phyloP scores from a whole-genome alignment of 2,329 filamentous ascomycete genomes.

The Diaporthe ampelina region DNA sequence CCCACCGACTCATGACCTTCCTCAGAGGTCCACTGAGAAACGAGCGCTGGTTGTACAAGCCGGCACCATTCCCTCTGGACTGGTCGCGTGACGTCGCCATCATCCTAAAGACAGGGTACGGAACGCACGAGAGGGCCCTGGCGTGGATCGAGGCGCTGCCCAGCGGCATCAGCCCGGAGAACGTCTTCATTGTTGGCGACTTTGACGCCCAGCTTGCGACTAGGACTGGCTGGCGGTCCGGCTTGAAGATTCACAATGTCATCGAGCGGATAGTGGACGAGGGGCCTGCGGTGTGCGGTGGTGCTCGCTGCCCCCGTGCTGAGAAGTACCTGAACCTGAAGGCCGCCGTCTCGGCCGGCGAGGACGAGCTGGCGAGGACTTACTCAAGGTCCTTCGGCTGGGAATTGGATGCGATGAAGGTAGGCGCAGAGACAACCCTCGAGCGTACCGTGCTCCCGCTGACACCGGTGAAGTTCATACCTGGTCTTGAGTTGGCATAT shows the following conservation, averaged over 20 bases:
- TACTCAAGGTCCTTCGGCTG: slow-evolving; percentile 59
- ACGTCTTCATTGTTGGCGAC: slow-evolving; percentile 65
- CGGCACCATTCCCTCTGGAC: slow-evolving; percentile 57
- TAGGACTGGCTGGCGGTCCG: slow-evolving; percentile 45
- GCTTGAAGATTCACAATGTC: slow-evolving; percentile 56
- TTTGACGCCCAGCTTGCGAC: slow-evolving; percentile 55
- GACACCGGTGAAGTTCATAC: slow-evolving; percentile 61
- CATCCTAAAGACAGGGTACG: slow-evolving; percentile 70
- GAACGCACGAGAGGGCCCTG: slow-evolving; percentile 63
- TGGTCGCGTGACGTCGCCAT: slow-evolving; percentile 62
- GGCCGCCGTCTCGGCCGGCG: slow-evolving; percentile 54
- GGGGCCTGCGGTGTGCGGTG: slow-evolving; percentile 50
- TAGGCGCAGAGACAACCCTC: slow-evolving; percentile 43
- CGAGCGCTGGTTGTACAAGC: slow-evolving; percentile 59
- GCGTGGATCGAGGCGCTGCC: slow-evolving; percentile 62
- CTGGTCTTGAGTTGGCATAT: slow-evolving; percentile 67
- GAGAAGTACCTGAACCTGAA: slow-evolving; percentile 57
- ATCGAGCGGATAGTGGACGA: slow-evolving; percentile 49
- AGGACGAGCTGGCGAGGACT: slow-evolving; percentile 54
- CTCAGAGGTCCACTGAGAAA: slow-evolving; percentile 47
- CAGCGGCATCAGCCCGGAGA: slow-evolving; percentile 49
- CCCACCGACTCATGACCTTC: slow-evolving; percentile 44
- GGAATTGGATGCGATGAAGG: slow-evolving; percentile 66
- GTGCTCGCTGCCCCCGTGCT: slow-evolving; percentile 51
- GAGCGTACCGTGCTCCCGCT: neutral